Base-by-base conservation (phyloP, 179 eudicot species). In the Beta macrorhiza region DNA sequence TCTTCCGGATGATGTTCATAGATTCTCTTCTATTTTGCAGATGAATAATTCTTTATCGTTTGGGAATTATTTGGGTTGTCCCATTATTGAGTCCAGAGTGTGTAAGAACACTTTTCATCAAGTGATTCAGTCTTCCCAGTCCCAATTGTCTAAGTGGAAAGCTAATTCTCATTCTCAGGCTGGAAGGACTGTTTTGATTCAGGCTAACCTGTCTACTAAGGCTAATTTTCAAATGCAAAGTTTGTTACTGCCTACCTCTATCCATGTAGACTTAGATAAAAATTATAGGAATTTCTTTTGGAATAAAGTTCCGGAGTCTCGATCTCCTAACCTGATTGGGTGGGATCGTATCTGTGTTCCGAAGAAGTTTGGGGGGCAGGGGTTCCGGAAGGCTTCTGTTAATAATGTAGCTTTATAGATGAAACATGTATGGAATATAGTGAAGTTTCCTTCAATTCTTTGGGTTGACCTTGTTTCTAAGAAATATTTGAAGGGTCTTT, bases 181-280 rank as follows among this genome's bases (percentile, higher is more conserved):
- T 0, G 45, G 45, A 22, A 74, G 63, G 53, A 0, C 22, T 3
- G 47, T 55, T 4, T 44, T 74, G 13, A 29, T 74, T 53, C 20
- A 74, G 25, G 15, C 45, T 1, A 74, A 52, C 8, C 8, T 53
- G 14, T 17, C 47, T 25, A 11, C 49, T 3, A 74, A 74, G 25
- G 77, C 77, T 74, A 53, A 10, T 12, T 55, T 53, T 25, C 77
- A 55, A 5, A 52, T 74, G 77, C 64, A 74, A 74, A 53, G 22
- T 29, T 74, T 74, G 12, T n/a, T 22, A 1, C 5, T 74, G 16
- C 63, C 49, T 25, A 47, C 17, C 8, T 53, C 47, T 9, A 53
- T 52, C 53, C 61, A 74, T 56, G 22, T 52, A 25, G 1, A 52
- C 5, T 1, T 74, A 3, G 45, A 74, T 56, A 74, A 74, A 74